Evolutionary conservation across 1,139 yeast genomes (phyloP).

Genomic region (Yarrowia galli): DNA sequence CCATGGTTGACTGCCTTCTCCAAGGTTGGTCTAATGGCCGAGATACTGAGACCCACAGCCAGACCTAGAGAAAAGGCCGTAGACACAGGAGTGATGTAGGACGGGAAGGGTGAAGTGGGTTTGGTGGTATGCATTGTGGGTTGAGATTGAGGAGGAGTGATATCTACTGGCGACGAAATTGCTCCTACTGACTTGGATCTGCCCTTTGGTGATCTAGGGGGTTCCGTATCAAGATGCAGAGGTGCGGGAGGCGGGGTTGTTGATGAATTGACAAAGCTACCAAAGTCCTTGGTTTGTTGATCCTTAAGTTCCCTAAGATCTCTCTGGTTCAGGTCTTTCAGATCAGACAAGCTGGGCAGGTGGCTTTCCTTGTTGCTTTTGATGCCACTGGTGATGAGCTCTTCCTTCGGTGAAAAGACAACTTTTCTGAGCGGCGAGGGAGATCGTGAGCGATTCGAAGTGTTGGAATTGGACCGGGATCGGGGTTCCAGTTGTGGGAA

Average conservation of each 20-base stretch:
- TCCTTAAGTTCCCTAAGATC: constrained; percentile 1
- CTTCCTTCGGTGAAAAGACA: constrained; percentile 24
- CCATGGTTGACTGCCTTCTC: constrained; percentile 26
- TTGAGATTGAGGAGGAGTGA: not conserved
- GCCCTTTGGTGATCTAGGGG: not conserved
- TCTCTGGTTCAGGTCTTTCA: constrained; percentile 13
- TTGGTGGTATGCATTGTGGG: not conserved
- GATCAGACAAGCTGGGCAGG: constrained; percentile 4
- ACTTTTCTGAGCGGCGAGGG: constrained; percentile 30
- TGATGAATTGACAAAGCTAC: not conserved
- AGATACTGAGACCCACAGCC: constrained; percentile 20
- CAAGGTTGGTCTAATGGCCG: constrained; percentile 6
- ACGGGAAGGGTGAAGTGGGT: not conserved
- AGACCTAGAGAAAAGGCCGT: constrained; percentile 12
- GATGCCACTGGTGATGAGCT: not conserved
- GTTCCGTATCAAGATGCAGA: not conserved
- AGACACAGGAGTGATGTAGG: constrained; percentile 6
- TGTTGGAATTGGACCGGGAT: constrained; percentile 26
- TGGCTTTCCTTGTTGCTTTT: not conserved
- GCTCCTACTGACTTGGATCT: constrained; percentile 28
- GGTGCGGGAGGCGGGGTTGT: not conserved
- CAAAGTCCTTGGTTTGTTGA: not conserved
- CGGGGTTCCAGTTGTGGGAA: constrained; percentile 31
- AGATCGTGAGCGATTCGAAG: constrained; percentile 15
- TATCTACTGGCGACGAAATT: not conserved